Evolutionary conservation across 495 filamentous ascomycete genomes (phyloP).

Genomic region (Aspergillus heteromorphus): DNA sequence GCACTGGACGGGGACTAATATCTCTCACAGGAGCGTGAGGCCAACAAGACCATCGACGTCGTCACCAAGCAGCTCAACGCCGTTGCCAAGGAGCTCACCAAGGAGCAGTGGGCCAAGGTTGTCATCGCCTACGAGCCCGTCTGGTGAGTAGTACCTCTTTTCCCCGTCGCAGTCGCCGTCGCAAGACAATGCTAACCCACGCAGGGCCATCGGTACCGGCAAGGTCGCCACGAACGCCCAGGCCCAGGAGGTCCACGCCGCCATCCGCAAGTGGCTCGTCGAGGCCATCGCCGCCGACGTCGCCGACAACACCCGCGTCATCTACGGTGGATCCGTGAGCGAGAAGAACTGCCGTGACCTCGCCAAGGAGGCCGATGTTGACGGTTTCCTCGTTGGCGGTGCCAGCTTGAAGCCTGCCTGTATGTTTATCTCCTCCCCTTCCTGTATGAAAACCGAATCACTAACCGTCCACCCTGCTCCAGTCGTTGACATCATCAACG

Average conservation of each 20-base stretch:
- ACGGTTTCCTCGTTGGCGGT: constrained; percentile 97
- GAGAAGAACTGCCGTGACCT: constrained; percentile 98
- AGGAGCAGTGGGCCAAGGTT: constrained; percentile 84
- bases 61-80: constrained; percentile 74
- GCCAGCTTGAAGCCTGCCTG: constrained; percentile 98
- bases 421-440: constrained; percentile 45
- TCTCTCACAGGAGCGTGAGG: constrained; percentile 66
- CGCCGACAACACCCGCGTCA: constrained; percentile 75
- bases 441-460: neutral
- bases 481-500: constrained; percentile 68
- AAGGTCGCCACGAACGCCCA: constrained; percentile 93
- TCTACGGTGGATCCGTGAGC: constrained; percentile 94
- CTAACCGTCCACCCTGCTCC: neutral
- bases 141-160: no score
- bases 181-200: constrained; percentile 7
- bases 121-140: constrained; percentile 98
- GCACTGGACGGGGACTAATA: neutral
- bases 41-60: constrained; percentile 80
- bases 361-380: constrained; percentile 86
- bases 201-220: constrained; percentile 87
- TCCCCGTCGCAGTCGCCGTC: neutral
- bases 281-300: constrained; percentile 64
- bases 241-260: constrained; percentile 91
- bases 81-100: constrained; percentile 53
- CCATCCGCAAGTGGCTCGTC: constrained; percentile 83